Conservation (phyloP, 352 stramenopile genomes). For the Globisporangium ultimum region DNA sequence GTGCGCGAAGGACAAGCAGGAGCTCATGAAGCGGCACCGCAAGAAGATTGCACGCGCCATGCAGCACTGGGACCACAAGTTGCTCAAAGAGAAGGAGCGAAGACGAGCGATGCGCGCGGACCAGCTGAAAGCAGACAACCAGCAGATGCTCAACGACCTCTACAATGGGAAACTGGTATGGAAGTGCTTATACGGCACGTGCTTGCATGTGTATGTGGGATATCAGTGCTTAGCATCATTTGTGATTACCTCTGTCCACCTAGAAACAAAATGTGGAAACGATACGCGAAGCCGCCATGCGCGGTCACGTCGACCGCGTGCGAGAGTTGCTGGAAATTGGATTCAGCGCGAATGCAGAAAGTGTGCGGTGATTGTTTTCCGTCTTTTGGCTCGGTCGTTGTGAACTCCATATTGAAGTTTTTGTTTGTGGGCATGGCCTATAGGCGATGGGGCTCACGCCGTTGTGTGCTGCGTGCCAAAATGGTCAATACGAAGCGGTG, state of each 20-base stretch:
- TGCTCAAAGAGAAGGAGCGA: constrained; percentile 29
- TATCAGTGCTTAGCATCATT: not conserved
- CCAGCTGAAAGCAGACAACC: constrained; percentile 36
- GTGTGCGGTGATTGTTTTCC: constrained; percentile 22
- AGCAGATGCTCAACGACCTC: constrained; percentile 33
- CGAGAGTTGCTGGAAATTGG: constrained; percentile 41
- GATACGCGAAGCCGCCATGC: constrained; percentile 64
- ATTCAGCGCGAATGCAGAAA: constrained; percentile 56
- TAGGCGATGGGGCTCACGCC: constrained; percentile 72
- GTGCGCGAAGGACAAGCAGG: constrained; percentile 28
- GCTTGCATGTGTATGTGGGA: not conserved
- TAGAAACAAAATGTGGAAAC: constrained; percentile 68
- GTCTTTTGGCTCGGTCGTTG: no score
- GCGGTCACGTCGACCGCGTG: constrained; percentile 46
- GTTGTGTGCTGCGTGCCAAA: constrained; percentile 52
- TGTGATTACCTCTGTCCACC: not conserved
- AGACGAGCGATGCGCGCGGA: constrained; percentile 24
- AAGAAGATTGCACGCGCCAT: constrained; percentile 34
- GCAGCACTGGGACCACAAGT: constrained; percentile 30
- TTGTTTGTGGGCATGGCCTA: not conserved
- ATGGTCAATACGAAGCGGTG: constrained; percentile 40
- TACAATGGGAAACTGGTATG: constrained; percentile 31
- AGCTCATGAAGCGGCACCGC: constrained; percentile 27
- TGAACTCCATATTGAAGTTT: no score
- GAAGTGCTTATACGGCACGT: not conserved